phyloP scores from a whole-genome alignment of 208 protist genomes.

The Phytomonas sp. region DNA sequence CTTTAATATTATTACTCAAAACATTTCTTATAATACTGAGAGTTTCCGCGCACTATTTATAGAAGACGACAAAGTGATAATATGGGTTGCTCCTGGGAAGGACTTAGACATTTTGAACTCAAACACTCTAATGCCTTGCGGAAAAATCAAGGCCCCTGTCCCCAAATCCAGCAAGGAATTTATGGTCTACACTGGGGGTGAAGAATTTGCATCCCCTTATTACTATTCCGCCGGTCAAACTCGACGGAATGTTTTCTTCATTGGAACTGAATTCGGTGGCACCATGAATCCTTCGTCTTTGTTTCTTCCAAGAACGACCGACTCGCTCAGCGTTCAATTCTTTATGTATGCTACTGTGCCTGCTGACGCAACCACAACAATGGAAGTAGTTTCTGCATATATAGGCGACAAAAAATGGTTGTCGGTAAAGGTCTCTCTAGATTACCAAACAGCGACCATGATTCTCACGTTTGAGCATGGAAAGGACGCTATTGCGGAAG shows the following conservation, averaged over 20 bases:
- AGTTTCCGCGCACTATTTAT: conserved; percentile 24
- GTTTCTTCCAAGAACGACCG: conserved; percentile 36
- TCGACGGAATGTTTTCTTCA: conserved; percentile 17
- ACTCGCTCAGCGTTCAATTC: conserved; percentile 76
- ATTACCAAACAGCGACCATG: conserved; percentile 31
- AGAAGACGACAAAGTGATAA: conserved; percentile 28
- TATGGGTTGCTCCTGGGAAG: conserved; percentile 28
- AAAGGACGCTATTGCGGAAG: conserved; percentile 44
- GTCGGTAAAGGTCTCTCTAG: conserved; percentile 30
- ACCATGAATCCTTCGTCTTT: conserved; percentile 26
- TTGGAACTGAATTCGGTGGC: conserved; percentile 28
- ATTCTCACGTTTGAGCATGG: conserved; percentile 61
- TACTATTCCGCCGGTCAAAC: conserved; percentile 26
- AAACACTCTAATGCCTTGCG: conserved; percentile 26
- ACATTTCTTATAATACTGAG: conserved; percentile 16
- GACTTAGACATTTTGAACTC: conserved; percentile 36
- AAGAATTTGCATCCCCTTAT: conserved; percentile 39
- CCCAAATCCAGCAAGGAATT: conserved; percentile 13
- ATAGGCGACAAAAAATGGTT: conserved; percentile 49
- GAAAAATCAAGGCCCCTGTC: conserved; percentile 15
- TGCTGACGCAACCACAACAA: conserved; percentile 15
- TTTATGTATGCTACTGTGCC: conserved; percentile 36
- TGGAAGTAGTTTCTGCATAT: conserved; percentile 26
- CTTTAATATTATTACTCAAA: conserved; percentile 16
- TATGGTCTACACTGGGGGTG: conserved; percentile 40